These are phyloP conservation scores for Fusarium poae DNA, from an alignment of 2,329 filamentous ascomycete species.

Conservation along the genomic window DNA sequence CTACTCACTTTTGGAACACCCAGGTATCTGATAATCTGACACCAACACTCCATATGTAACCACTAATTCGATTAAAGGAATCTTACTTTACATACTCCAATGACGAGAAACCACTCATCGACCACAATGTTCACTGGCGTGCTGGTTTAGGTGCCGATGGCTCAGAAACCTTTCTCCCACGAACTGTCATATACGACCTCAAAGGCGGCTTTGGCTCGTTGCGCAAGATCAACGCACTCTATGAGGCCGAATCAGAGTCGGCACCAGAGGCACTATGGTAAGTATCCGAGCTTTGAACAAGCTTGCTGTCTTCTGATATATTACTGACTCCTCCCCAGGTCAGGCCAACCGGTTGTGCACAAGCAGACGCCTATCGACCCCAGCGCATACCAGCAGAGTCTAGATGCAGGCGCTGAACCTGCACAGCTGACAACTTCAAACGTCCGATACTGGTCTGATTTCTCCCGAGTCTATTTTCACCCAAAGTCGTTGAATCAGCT, in stretches of 20 bases:
- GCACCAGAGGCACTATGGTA: conserved; percentile 54
- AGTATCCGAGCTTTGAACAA: conserved; percentile 9
- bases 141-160: conserved; percentile 86
- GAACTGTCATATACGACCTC: conserved; percentile 93
- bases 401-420: conserved; percentile 78
- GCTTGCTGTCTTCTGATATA: no score
- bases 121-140: conserved; percentile 83
- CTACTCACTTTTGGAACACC: conserved; percentile 97
- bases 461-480: conserved; percentile 91
- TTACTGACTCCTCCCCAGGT: conserved; percentile 60
- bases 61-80: conserved; percentile 69
- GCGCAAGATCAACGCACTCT: conserved; percentile 88
- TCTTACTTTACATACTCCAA: conserved; percentile 93
- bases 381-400: conserved; percentile 81
- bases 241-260: conserved; percentile 67
- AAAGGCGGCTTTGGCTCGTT: conserved; percentile 94
- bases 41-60: not conserved
- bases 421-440: conserved; percentile 74
- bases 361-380: conserved; percentile 75
- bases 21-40: conserved; percentile 67
- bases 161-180: conserved; percentile 89
- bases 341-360: conserved; percentile 76
- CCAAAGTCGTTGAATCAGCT: conserved; percentile 88
- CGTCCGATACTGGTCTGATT: conserved; percentile 98
- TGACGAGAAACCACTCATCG: conserved; percentile 51